phyloP scores from a whole-genome alignment of 345 rosid genomes.

The Rubroshorea leprosula region DNA sequence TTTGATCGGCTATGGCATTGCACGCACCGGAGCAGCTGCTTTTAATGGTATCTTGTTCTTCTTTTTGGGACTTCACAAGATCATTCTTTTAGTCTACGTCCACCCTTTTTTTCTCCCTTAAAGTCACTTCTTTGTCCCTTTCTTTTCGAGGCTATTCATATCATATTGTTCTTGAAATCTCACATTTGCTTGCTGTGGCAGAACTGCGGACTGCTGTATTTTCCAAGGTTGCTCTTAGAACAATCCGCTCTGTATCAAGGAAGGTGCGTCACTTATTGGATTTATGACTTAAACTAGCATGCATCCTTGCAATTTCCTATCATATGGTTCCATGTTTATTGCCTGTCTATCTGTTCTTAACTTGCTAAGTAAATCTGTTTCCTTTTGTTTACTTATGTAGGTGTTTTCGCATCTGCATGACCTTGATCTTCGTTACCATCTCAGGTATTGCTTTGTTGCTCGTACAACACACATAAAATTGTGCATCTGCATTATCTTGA shows the following conservation, averaged over 20 bases:
- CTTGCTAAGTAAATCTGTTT: no score
- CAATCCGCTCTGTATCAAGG: conserved; percentile 87
- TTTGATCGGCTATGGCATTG: conserved; percentile 88
- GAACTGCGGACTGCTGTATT: conserved; percentile 95
- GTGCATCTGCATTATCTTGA: no score
- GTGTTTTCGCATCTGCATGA: conserved; percentile 93
- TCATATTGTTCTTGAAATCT: not conserved
- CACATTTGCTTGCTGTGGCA: conserved; percentile 24
- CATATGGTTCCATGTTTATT: not conserved
- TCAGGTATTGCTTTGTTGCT: conserved; percentile 45
- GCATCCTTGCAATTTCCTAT: not conserved
- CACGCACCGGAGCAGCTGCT: conserved; percentile 74
- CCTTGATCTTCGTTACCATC: conserved; percentile 88
- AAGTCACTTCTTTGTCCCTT: not conserved
- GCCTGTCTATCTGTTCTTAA: no score
- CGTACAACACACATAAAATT: not conserved
- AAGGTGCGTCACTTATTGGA: conserved; percentile 45
- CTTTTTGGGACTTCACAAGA: not conserved
- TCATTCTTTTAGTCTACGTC: conserved; percentile 8
- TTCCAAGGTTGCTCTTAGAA: conserved; percentile 84
- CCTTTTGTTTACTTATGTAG: conserved; percentile 27
- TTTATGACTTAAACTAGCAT: not conserved
- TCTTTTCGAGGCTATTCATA: no score
- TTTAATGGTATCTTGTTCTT: conserved; percentile 59
- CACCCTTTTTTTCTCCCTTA: no score